Base-by-base conservation (phyloP, 148 eudicot species). In the Silene conica region DNA sequence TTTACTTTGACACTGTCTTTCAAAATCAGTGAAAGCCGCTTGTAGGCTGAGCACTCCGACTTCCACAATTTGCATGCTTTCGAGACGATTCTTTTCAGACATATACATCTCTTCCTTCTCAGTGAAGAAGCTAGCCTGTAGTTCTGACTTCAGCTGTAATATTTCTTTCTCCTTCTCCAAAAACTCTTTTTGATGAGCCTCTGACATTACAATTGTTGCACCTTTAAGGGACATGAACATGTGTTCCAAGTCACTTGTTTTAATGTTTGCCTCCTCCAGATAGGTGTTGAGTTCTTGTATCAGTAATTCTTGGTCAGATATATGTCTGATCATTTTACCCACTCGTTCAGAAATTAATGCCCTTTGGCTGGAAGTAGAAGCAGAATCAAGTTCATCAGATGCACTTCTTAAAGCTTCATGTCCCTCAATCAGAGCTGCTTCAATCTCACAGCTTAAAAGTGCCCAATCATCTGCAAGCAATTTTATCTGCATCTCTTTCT, bases 181-280 rank as follows among this genome's bases (percentile, higher is more conserved):
- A 83, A 88, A 86, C 72, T 87, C 97, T 74, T 89, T 85, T 75
- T 90, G 83, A 68, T 89, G 97, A 45, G 91, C 85, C 82, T 90
- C 96, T 13, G 89, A 85, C 75, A 92, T 86, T 41, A 77, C 88
- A 78, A 87, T 78, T 63, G 89, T 79, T 60, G 99, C 99, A 70
- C 97, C 92, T 85, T 88, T 92, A 69, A 95, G 89, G 75, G 96
- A 92, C 82, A 87, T 83, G 63, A 95, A 72, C 99, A 85, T 89
- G 76, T 70, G 73, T 63, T 95, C 97, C 91, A 87, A 68, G 68
- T 90, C 89, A 79, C 81, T 83, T 74, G 78, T 83, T 82, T 73
- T 84, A 25, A 25, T 79, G 28, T 82, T 79, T 77, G 97, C 97
- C 81, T 89, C 89, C 73, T 90, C 92, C 61, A 92, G 75, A 70